These are phyloP conservation scores for Claviceps spartinae DNA, from an alignment of 2,329 filamentous ascomycete species.

Conservation along the genomic window DNA sequence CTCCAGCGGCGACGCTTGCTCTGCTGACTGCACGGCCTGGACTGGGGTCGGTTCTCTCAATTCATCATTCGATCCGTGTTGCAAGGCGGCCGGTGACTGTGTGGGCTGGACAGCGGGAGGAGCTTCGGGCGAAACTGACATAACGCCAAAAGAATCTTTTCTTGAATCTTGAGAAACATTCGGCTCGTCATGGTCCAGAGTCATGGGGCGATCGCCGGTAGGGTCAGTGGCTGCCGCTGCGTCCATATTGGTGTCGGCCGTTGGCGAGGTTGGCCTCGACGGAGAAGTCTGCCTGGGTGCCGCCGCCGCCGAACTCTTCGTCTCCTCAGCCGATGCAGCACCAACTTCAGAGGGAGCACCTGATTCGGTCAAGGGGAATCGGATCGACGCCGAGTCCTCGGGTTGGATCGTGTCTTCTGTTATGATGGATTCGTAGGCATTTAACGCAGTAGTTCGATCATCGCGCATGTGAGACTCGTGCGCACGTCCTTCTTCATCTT, in stretches of 20 bases:
- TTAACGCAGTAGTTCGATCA: conserved; percentile 12
- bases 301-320: conserved; percentile 7
- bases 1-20: not conserved
- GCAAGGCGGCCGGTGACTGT: not conserved
- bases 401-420: conserved; percentile 25
- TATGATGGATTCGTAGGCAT: conserved; percentile 20
- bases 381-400: conserved; percentile 24
- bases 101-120: not conserved
- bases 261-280: conserved; percentile 11
- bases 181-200: not conserved
- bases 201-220: not conserved
- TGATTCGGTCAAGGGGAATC: conserved; percentile 16
- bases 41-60: not conserved
- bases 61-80: not conserved
- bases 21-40: not conserved
- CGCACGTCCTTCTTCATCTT: conserved; percentile 13
- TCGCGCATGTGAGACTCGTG: conserved; percentile 9
- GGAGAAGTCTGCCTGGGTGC: conserved; percentile 1
- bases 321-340: conserved; percentile 11
- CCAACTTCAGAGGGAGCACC: conserved; percentile 16
- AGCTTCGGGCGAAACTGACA: not conserved
- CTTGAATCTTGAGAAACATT: not conserved
- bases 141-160: not conserved
- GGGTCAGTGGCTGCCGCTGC: not conserved
- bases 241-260: not conserved